These are phyloP conservation scores for Byssothecium circinans DNA, from an alignment of 2,329 filamentous ascomycete species.

Conservation along the genomic window DNA sequence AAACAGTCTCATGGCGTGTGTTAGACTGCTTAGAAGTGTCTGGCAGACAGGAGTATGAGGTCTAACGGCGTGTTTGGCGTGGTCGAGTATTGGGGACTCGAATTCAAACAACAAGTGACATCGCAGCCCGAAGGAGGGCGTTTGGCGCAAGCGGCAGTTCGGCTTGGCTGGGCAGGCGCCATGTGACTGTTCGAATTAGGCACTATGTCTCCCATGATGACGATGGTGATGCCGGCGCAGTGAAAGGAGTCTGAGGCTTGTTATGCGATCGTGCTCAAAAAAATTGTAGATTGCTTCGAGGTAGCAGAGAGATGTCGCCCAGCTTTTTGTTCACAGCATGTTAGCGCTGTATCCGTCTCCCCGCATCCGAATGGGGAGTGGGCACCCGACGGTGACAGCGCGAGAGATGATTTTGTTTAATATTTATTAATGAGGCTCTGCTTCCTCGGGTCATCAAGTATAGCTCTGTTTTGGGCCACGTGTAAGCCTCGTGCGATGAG, in stretches of 20 bases:
- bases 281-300: too few species aligned
- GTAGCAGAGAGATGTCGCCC: neutral
- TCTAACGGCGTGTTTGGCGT: slow-evolving; percentile 12
- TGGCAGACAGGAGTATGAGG: slow-evolving; percentile 14
- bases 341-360: slow-evolving; percentile 7
- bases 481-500: neutral
- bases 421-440: neutral
- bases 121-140: slow-evolving; percentile 5
- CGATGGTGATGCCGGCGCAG: neutral
- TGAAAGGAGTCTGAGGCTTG: neutral
- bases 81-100: slow-evolving; percentile 7
- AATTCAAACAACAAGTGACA: neutral
- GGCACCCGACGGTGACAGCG: too few species aligned
- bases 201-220: neutral
- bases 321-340: neutral
- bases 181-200: slow-evolving; percentile 25
- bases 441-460: too few species aligned
- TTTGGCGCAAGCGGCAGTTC: slow-evolving; percentile 32
- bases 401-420: too few species aligned
- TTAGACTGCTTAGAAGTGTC: slow-evolving; percentile 12
- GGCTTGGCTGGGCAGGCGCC: slow-evolving; percentile 29
- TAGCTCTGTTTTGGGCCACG: too few species aligned
- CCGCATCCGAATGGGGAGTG: slow-evolving; percentile 1
- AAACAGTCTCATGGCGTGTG: slow-evolving; percentile 36
- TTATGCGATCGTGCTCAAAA: neutral